Percentiles rank a stretch among this genome's conserved stretches.
phyloP scores from a whole-genome alignment of 106 monocot species.

The Alisma plantagoaquatica region DNA sequence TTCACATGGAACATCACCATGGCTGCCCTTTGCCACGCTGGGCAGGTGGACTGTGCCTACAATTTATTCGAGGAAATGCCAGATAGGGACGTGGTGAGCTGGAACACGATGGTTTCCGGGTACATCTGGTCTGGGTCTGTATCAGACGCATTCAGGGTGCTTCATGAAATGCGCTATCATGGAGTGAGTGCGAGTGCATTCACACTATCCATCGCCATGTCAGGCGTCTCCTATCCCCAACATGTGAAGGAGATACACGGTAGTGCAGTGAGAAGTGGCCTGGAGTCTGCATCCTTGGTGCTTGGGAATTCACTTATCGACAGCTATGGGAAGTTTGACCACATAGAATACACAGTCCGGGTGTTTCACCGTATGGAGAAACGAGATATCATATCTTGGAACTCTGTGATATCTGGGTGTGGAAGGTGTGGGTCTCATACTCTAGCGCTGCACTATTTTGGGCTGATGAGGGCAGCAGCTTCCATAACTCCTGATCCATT shows the following conservation, averaged over 20 bases:
- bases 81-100: slow-evolving; percentile 35
- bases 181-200: slow-evolving; percentile 25
- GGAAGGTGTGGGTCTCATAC: slow-evolving; percentile 13
- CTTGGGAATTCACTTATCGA: slow-evolving; percentile 57
- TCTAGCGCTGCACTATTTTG: slow-evolving; percentile 30
- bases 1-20: slow-evolving; percentile 52
- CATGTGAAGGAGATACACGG: slow-evolving; percentile 66
- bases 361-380: slow-evolving; percentile 40
- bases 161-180: slow-evolving; percentile 30
- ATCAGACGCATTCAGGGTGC: slow-evolving; percentile 9
- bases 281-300: slow-evolving; percentile 26
- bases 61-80: slow-evolving; percentile 55
- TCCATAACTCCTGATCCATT: slow-evolving; percentile 45
- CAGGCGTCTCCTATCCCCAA: slow-evolving; percentile 10
- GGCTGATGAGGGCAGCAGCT: slow-evolving; percentile 28
- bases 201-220: slow-evolving; percentile 46
- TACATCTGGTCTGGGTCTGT: slow-evolving; percentile 8
- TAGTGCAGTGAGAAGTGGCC: slow-evolving; percentile 14
- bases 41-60: slow-evolving; percentile 19
- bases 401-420: slow-evolving; percentile 45
- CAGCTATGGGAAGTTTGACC: slow-evolving; percentile 57
- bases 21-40: slow-evolving; percentile 4
- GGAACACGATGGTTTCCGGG: slow-evolving; percentile 52
- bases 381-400: slow-evolving; percentile 69
- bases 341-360: slow-evolving; percentile 21